Base-by-base conservation (phyloP, 257 asterid species). In the Paulownia fortunei region DNA sequence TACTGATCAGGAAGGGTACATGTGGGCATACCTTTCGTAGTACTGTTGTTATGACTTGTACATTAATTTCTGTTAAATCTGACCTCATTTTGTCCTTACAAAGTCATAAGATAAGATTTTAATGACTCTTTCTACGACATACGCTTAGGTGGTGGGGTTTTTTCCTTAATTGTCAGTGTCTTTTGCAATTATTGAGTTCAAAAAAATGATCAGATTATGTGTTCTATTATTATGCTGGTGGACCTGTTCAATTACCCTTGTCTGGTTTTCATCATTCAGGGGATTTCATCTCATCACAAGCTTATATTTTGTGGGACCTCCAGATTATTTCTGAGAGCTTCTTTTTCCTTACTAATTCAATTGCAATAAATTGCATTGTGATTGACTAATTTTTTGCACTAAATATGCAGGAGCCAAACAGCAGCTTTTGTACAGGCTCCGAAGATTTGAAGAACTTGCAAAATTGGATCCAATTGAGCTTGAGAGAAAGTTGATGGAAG, bases 401-500 rank as follows among this genome's bases (percentile, higher is more conserved):
- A 6, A 41, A 69, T 27, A 6, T 72, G 77, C 80, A 92, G 99
- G 94, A 72, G 95, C 97, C 68, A 91, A 90, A 34, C 92, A 91
- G 78, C 91, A 90, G 76, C 98, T 94, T 15, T n/a, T 92, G 54
- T 24, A 72, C 85, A 83, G 91, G 86, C 98, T 94, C 26, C 81
- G 87, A 15, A 86, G 98, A 58, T 94, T 92, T 15, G 98, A 91
- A 80, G 87, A 74, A 56, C 90, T 94, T 0, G 98, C 97, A 0
- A 97, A 89, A 69, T 73, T 94, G 74, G 96, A 92, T 76, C 97
- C 98, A 0, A 68, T 91, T 26, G 97, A 94, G 54, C 99, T 92
- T 0, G 97, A 92, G 85, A 89, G 90, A 72, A 86, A 86, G 68
- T 80, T 90, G 80, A 66, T 87, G 47, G 92, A 90, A 77, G 91